Evolutionary conservation across 2,329 filamentous ascomycete genomes (phyloP).

Genomic region (Aaosphaeria arxii): DNA sequence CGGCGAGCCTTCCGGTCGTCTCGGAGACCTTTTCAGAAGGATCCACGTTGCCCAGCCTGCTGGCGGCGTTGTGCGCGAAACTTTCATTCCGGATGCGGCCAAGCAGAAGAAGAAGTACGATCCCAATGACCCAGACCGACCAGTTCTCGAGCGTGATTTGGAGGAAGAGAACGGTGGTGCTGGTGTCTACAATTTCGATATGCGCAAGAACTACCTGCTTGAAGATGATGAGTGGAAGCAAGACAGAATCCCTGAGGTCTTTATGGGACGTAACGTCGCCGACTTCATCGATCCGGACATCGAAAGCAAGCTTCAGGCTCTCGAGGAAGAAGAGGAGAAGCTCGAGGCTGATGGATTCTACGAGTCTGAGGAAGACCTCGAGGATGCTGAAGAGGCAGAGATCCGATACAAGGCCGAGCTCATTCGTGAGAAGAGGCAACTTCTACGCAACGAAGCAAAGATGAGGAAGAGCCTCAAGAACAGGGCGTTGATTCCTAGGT

Average conservation of each 20-base stretch:
- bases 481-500: slow-evolving; percentile 86
- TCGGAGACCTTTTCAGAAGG: slow-evolving; percentile 86
- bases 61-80: slow-evolving; percentile 72
- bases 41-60: slow-evolving; percentile 97
- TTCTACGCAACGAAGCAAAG: slow-evolving; percentile 91
- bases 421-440: slow-evolving; percentile 89
- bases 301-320: slow-evolving; percentile 81
- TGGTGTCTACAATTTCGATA: slow-evolving; percentile 92
- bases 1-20: slow-evolving; percentile 72
- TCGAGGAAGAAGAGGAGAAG: slow-evolving; percentile 94
- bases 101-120: slow-evolving; percentile 85
- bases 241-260: slow-evolving; percentile 90
- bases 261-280: slow-evolving; percentile 95
- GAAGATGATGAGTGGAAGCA: slow-evolving; percentile 92
- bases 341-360: slow-evolving; percentile 92
- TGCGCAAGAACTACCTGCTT: slow-evolving; percentile 82
- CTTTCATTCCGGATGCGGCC: slow-evolving; percentile 83
- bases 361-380: slow-evolving; percentile 69
- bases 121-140: slow-evolving; percentile 81
- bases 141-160: slow-evolving; percentile 76
- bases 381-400: slow-evolving; percentile 86
- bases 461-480: slow-evolving; percentile 98
- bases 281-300: slow-evolving; percentile 98
- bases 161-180: slow-evolving; percentile 92
- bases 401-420: slow-evolving; percentile 87